Conservation (phyloP, 2,329 filamentous ascomycete genomes). For the Plectosphaerella cucumerina region DNA sequence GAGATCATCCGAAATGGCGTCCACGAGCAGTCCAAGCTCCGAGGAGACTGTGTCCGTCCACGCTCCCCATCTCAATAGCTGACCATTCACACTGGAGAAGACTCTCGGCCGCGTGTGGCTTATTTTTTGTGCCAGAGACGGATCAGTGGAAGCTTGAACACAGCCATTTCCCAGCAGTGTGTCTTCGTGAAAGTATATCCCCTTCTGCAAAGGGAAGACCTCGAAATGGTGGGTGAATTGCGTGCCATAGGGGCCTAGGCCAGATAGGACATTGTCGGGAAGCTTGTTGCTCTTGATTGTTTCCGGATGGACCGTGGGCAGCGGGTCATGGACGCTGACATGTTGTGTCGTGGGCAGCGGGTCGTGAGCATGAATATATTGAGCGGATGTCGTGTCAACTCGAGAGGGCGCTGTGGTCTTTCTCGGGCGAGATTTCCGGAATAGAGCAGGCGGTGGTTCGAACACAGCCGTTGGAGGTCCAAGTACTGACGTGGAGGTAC, state of each 20-base stretch:
- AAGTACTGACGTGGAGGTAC: background rate
- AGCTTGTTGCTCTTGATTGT: slow-evolving; percentile 56
- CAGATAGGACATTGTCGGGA: slow-evolving; percentile 49
- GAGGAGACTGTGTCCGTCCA: slow-evolving; percentile 59
- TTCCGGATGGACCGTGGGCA: slow-evolving; percentile 57
- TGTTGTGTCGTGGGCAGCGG: slow-evolving; percentile 38
- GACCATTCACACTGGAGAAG: slow-evolving; percentile 43
- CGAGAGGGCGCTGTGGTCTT: slow-evolving; percentile 39
- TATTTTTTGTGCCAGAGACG: slow-evolving; percentile 21
- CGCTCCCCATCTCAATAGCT: slow-evolving; percentile 46
- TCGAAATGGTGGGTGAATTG: slow-evolving; percentile 61
- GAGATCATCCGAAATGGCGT: slow-evolving; percentile 50
- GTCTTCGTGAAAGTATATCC: slow-evolving; percentile 55
- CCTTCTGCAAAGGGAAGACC: slow-evolving; percentile 51
- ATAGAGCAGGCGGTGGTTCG: no score
- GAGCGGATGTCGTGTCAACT: slow-evolving; percentile 46
- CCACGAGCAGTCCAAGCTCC: slow-evolving; percentile 57
- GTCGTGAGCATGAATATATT: slow-evolving; percentile 49
- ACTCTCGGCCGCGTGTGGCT: slow-evolving; percentile 24
- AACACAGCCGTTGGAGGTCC: no score
- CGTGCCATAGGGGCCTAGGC: slow-evolving; percentile 57
- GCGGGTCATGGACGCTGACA: no score
- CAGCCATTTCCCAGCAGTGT: slow-evolving; percentile 55
- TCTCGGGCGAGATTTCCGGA: slow-evolving; percentile 21
- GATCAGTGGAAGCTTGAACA: slow-evolving; percentile 33